Evolutionary conservation across 2,329 filamentous ascomycete genomes (phyloP), one percentile per base, ranked within the genome.

Genomic region (Diplodia intermedia): DNA sequence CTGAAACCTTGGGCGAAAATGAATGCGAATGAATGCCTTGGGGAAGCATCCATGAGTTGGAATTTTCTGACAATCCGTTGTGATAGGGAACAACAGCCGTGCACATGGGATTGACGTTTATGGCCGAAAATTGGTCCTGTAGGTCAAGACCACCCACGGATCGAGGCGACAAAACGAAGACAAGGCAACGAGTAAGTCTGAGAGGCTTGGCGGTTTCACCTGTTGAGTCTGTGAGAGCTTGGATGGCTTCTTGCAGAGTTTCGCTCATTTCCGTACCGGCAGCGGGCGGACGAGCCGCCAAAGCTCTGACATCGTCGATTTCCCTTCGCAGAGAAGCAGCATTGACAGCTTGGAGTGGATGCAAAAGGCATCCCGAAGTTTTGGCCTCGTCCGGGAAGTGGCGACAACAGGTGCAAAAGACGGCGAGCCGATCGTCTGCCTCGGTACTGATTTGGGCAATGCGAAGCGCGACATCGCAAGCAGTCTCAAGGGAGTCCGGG

Each of bases 91-190:
- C 38, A 12, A 43, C 61, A 49, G 60, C 67, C 23, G 69, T 67
- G 49, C 65, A 69, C 29, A 70, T 49, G 29, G 43, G 38, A 52
- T 69, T 43, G 52, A 70, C 50, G 29, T 54, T 53, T 20, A 67
- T 20, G 18, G 18, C 31, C 23, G 54, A 49, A 54, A 68, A 65
- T 26, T 50, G 33, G 18, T 47, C 63, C 15, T 7, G 20, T 15
- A 52, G 38, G 43, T 33, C 55, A 23, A 66, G 23, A 47, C 47
- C 70, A 14, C 29, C 65, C 20, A 47, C 54, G 15, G 69, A 55
- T 18, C 68, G 57, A 5, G 72, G 69, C 31, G 72, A 72, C 12
- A 73, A 36, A 6, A 73, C 55, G 36, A 73, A 57, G 26, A 70
- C 60, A 38, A 70, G 69, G 38, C 66, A 61, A 20, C 54, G 49